Evolutionary conservation across 2,329 filamentous ascomycete genomes (phyloP), one percentile per base, ranked within the genome.

Genomic region (Arthrocladium fulminans): DNA sequence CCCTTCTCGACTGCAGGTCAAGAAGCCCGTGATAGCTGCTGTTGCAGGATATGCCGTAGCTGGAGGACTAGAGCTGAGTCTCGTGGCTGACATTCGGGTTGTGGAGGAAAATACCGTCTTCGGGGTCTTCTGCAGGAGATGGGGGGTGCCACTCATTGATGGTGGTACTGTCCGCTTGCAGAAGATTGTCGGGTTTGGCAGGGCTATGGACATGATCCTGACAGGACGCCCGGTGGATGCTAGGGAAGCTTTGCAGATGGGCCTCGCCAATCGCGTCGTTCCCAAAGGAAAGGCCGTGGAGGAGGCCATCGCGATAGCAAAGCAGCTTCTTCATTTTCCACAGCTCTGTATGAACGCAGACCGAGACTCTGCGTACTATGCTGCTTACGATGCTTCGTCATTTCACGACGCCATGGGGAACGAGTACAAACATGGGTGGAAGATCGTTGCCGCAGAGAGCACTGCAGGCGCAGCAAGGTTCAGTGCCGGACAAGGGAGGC

Each of bases 141-240:
- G 66, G 56, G 74, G 75, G 1, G 73, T 76, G 0, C 73, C 73
- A 3, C 59, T 76, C 20, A 71, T 76, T 35, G 75, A 70, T 23
- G 71, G 71, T 6, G 76, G 75, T 1, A 78, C 75, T 0, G 73
- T 78, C 0, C 68, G 75, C 1, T 59, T 78, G 4, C 73, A 72
- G 49, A 66, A 66, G 1, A 65, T 77, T 38, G 60, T 79, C 19
- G 76, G 76, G 0, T 63, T 79, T 1, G 73, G 74, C 0, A 59
- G 73, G 2, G 75, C 76, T 0, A 52, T 79, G 47, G 76, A 79
- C 58, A 73, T 79, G 70, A 75, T 79, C 13, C 61, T 80, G 3
- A 79, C 76, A 0, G 76, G 77, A 0, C 62, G 74, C 1, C 56
- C 67, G 0, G 72, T 79, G 0, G 54, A 52, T 0, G 75, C 75